phyloP scores from a whole-genome alignment of 2,329 filamentous ascomycete species.

The Sporothrix pallida region DNA sequence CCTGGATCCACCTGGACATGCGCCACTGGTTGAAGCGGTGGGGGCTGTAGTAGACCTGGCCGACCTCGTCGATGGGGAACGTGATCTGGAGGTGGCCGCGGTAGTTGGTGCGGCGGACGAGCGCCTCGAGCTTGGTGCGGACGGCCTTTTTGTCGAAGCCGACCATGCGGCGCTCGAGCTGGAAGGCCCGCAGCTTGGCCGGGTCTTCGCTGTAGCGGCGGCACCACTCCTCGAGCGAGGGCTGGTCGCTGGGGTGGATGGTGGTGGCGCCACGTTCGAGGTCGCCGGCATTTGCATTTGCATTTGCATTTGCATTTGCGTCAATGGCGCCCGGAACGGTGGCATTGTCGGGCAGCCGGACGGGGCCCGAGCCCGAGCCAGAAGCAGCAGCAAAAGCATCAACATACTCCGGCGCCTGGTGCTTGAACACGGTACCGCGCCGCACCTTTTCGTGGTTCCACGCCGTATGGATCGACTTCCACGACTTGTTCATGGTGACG shows the following conservation, averaged over 20 bases:
- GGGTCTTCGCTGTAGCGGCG: conserved; percentile 67
- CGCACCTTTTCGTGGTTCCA: conserved; percentile 65
- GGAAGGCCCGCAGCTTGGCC: conserved; percentile 63
- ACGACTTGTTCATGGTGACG: conserved; percentile 48
- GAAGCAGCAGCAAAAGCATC: too few species aligned
- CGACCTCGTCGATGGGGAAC: conserved; percentile 63
- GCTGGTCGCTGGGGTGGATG: conserved; percentile 41
- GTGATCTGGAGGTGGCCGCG: conserved; percentile 63
- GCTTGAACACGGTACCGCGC: conserved; percentile 67
- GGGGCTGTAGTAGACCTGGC: conserved; percentile 68
- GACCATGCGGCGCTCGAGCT: conserved; percentile 57
- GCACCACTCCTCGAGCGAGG: conserved; percentile 66
- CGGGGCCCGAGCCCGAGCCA: conserved; percentile 43
- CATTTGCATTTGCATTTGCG: too few species aligned
- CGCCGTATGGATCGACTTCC: conserved; percentile 56
- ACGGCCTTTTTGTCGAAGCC: conserved; percentile 67
- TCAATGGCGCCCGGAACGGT: too few species aligned
- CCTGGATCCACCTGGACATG: conserved; percentile 65
- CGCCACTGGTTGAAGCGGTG: conserved; percentile 69
- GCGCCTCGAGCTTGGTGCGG: conserved; percentile 56
- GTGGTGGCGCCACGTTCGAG: background rate
- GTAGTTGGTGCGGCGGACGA: conserved; percentile 71
- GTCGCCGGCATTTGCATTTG: background rate
- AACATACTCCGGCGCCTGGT: conserved; percentile 46
- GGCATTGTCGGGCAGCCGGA: conserved; percentile 39